Evolutionary conservation across 1,139 yeast species (phyloP).

Genomic region (Saccharomyces hybrid): DNA sequence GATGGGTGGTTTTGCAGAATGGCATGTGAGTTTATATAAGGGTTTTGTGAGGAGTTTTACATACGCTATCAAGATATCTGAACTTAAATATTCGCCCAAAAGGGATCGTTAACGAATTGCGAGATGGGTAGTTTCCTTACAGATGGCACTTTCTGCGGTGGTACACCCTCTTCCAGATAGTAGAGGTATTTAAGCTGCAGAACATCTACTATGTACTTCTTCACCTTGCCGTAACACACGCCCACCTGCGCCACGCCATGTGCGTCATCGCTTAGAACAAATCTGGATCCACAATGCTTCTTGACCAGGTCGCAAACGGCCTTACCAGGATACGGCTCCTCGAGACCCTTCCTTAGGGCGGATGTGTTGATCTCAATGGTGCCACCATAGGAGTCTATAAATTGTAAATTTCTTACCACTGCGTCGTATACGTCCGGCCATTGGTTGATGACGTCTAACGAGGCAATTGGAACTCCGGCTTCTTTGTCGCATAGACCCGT

Average conservation of each 20-base stretch:
- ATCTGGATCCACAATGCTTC: slow-evolving; percentile 46
- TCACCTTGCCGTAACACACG: slow-evolving; percentile 55
- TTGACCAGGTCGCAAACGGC: slow-evolving; percentile 51
- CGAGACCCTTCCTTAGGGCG: slow-evolving; percentile 84
- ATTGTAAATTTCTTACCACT: slow-evolving; percentile 49
- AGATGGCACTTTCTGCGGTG: neutral
- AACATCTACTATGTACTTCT: slow-evolving; percentile 43
- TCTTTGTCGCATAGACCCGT: slow-evolving; percentile 18
- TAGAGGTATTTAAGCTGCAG: slow-evolving; percentile 43
- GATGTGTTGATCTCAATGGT: slow-evolving; percentile 82
- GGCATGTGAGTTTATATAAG: neutral
- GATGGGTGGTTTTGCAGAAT: neutral
- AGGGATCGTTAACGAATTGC: slow-evolving; percentile 16
- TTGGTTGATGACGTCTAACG: slow-evolving; percentile 32
- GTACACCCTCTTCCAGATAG: slow-evolving; percentile 38
- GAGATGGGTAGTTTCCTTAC: slow-evolving; percentile 11
- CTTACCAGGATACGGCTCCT: slow-evolving; percentile 68
- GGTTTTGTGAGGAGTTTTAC: neutral
- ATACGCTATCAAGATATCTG: neutral
- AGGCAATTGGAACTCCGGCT: neutral
- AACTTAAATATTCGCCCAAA: slow-evolving; percentile 20
- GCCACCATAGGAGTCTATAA: slow-evolving; percentile 54
- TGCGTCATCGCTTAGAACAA: slow-evolving; percentile 87
- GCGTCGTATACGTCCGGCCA: slow-evolving; percentile 70
- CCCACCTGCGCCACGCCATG: slow-evolving; percentile 80